Base-by-base conservation (phyloP, 352 stramenopile species). In the Phytopythium vexans region DNA sequence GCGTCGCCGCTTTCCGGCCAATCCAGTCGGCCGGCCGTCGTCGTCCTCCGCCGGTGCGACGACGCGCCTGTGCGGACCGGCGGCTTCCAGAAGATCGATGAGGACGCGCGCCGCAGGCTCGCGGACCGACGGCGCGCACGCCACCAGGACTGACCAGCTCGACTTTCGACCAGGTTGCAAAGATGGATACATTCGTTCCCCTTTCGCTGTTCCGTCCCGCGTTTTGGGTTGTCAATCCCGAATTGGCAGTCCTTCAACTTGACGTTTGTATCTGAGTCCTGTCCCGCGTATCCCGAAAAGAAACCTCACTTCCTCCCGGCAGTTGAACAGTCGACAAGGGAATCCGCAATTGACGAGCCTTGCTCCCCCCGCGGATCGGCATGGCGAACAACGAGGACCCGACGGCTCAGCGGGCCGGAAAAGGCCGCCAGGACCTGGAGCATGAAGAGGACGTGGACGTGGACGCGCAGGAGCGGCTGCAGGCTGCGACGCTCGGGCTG, bases 21-120 rank as follows among this genome's bases (percentile, higher is more conserved):
- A 15, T 2, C 11, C 6, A 27, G 4, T 16, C 15, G 8, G 14
- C 56, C 68, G 31, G 55, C 48, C 36, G 47, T 68, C 8, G 55
- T 86, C 15, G 74, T 87, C 52, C 65, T 89, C 58, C 74, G 79
- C 60, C 76, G 72, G 50, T 92, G 82, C 60, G 72, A 86, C 27
- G 79, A 88, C 47, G 38, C 86, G 37, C 62, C 76, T 51, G 68
- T 89, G 36, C 79, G 79, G 39, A 92, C 79, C 3, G 77, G 77
- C 46, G 82, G 82, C 54, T 92, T 92, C 62, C 82, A 92, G 60
- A 82, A 66, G 53, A 92, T 92, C 56, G 76, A 89, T 48, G 82
- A 92, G 57, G 63, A 74, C 35, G 72, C 73, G 16, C 54, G 72
- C 62, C 70, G 71, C 21, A 16, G n/a, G n/a, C n/a, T n/a, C n/a